Evolutionary conservation across 345 rosid species (phyloP).

Genomic region (Carallia pectinifolia): DNA sequence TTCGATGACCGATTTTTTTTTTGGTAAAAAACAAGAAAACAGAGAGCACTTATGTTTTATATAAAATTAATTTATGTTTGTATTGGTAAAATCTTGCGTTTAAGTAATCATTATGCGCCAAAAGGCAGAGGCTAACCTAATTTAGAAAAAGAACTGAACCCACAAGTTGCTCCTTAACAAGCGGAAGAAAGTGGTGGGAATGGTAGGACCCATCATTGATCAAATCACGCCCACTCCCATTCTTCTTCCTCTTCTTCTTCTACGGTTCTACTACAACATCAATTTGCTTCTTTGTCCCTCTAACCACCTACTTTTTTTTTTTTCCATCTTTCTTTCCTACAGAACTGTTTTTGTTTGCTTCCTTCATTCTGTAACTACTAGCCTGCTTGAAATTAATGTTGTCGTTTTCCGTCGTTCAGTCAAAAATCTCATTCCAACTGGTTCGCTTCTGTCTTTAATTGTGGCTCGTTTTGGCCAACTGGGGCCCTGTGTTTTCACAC

Average conservation of each 20-base stretch:
- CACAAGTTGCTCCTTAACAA: too few species aligned
- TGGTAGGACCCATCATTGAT: neutral
- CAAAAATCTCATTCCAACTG: neutral
- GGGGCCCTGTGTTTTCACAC: slow-evolving; percentile 8
- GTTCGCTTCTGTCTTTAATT: slow-evolving; percentile 7
- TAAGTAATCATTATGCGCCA: too few species aligned
- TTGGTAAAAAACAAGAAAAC: too few species aligned
- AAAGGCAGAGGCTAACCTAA: too few species aligned
- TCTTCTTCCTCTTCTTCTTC: neutral
- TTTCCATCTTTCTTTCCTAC: neutral
- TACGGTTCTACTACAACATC: neutral
- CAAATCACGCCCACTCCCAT: neutral
- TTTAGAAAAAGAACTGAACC: too few species aligned
- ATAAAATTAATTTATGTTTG: too few species aligned
- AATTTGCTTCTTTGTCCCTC: neutral
- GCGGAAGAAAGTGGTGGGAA: too few species aligned
- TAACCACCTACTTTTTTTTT: neutral
- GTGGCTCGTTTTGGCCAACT: slow-evolving; percentile 2
- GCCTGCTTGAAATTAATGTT: neutral
- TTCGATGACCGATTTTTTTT: too few species aligned
- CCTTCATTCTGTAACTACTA: neutral
- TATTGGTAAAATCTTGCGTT: too few species aligned
- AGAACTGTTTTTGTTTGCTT: neutral
- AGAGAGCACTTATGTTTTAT: too few species aligned
- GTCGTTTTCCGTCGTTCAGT: slow-evolving; percentile 18